A percentile compares a stretch with the other conserved stretches of the same genome.
Conservation (phyloP, 768 basidiomycete genomes). For the Artomyces pyxidatus region DNA sequence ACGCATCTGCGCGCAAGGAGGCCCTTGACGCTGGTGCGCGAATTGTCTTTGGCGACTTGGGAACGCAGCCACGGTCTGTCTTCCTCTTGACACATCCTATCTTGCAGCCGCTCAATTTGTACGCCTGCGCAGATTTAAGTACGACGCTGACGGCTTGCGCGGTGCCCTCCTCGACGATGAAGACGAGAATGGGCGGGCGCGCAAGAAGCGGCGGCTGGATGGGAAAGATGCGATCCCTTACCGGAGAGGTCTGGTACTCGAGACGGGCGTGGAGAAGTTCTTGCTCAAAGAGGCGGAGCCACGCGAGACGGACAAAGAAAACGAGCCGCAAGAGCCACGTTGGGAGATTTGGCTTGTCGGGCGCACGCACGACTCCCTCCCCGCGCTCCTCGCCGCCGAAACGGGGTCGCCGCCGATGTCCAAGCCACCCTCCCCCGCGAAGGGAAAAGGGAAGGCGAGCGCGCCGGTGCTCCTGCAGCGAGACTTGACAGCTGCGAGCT, state of each 20-base stretch:
- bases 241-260: conserved; percentile 20
- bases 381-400: not conserved
- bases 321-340: conserved; percentile 1
- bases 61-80: too few relatives aligned
- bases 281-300: conserved; percentile 14
- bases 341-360: conserved; percentile 16
- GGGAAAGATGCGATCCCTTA: conserved; percentile 2
- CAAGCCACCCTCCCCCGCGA: not conserved
- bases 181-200: not conserved
- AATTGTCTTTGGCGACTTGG: too few relatives aligned
- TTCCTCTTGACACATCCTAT: too few relatives aligned
- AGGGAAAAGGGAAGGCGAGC: not conserved
- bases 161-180: conserved; percentile 14
- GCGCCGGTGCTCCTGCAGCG: conserved; percentile 4
- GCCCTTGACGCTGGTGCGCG: conserved; percentile 22
- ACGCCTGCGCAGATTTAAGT: conserved; percentile 21
- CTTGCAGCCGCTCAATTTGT: not conserved
- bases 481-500: conserved; percentile 13
- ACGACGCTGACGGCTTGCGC: conserved; percentile 21
- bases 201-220: conserved; percentile 1
- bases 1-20: conserved; percentile 49
- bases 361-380: not conserved
- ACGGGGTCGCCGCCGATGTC: not conserved
- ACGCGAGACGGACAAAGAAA: conserved; percentile 10
- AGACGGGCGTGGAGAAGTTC: conserved; percentile 24